Evolutionary conservation across 768 basidiomycete genomes (phyloP).

Genomic region (Collybia sordida): DNA sequence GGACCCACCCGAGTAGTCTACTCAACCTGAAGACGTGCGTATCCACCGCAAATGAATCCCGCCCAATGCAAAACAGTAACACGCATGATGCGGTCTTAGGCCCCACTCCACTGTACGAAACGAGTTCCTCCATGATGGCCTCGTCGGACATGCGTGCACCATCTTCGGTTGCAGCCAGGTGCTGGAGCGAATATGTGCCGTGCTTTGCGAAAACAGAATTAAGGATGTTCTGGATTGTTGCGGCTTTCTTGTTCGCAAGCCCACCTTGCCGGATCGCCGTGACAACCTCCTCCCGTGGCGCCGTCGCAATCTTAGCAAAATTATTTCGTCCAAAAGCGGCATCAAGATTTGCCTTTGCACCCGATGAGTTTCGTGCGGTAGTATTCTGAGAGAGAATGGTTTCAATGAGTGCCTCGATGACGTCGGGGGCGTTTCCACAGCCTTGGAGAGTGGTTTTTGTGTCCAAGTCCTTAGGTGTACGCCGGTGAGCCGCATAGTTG

Average conservation of each 20-base stretch:
- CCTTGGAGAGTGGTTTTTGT: conserved; percentile 40
- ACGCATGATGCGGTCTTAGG: conserved; percentile 68
- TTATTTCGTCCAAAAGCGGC: conserved; percentile 47
- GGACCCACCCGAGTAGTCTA: conserved; percentile 52
- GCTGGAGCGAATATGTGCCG: conserved; percentile 57
- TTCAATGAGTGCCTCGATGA: conserved; percentile 57
- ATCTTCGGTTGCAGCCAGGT: conserved; percentile 33
- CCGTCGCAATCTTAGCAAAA: conserved; percentile 47
- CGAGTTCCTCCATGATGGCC: conserved; percentile 55
- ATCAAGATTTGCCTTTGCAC: conserved; percentile 51
- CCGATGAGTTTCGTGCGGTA: conserved; percentile 45
- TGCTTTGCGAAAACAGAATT: conserved; percentile 41
- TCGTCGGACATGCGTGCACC: conserved; percentile 37
- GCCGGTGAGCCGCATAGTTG: too few relatives aligned
- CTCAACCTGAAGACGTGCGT: conserved; percentile 60
- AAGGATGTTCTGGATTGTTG: conserved; percentile 50
- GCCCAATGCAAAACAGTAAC: conserved; percentile 56
- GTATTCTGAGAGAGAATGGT: conserved; percentile 65
- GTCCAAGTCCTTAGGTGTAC: too few relatives aligned
- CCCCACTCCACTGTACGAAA: conserved; percentile 57
- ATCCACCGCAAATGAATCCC: conserved; percentile 64
- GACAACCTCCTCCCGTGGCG: conserved; percentile 39
- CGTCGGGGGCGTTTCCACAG: conserved; percentile 48
- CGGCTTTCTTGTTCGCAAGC: conserved; percentile 60
- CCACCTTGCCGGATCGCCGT: conserved; percentile 54